Conservation (phyloP, 805 yeast species). For the Debaryomyces maramus region DNA sequence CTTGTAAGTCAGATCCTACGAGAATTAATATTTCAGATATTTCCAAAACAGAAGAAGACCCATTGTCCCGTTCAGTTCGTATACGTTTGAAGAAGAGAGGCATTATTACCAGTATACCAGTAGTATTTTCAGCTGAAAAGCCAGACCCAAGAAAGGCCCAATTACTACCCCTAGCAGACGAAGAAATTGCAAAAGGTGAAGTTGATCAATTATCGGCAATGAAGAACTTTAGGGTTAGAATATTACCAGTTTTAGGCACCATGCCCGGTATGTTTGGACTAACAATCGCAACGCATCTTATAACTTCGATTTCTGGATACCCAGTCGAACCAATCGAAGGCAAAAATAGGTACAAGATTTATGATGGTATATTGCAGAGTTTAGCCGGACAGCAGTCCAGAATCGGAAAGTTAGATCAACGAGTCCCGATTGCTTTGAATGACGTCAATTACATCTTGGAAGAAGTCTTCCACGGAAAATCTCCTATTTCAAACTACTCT, state of each 20-base stretch:
- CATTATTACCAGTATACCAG: constrained; percentile 72
- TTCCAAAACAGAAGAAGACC: constrained; percentile 89
- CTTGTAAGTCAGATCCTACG: constrained; percentile 93
- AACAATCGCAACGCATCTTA: constrained; percentile 78
- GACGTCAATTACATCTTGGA: constrained; percentile 85
- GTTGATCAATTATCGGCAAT: constrained; percentile 87
- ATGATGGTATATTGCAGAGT: constrained; percentile 79
- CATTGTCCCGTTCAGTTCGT: constrained; percentile 83
- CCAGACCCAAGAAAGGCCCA: constrained; percentile 95
- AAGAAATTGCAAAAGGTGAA: constrained; percentile 74
- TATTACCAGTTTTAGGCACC: constrained; percentile 93
- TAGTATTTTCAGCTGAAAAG: constrained; percentile 90
- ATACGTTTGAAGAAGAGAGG: constrained; percentile 81
- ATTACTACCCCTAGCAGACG: constrained; percentile 80
- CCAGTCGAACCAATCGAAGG: constrained; percentile 91
- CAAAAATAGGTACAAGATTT: constrained; percentile 79
- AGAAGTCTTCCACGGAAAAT: constrained; percentile 90
- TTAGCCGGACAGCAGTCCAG: constrained; percentile 87
- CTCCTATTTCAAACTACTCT: constrained; percentile 80
- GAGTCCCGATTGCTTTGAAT: constrained; percentile 67
- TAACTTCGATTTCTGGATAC: constrained; percentile 81
- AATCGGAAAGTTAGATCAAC: constrained; percentile 67
- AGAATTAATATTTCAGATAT: constrained; percentile 87
- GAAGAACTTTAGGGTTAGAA: constrained; percentile 88
- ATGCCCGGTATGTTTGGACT: constrained; percentile 97